Conservation (phyloP, 345 rosid genomes). For the Anacardium occidentale region DNA sequence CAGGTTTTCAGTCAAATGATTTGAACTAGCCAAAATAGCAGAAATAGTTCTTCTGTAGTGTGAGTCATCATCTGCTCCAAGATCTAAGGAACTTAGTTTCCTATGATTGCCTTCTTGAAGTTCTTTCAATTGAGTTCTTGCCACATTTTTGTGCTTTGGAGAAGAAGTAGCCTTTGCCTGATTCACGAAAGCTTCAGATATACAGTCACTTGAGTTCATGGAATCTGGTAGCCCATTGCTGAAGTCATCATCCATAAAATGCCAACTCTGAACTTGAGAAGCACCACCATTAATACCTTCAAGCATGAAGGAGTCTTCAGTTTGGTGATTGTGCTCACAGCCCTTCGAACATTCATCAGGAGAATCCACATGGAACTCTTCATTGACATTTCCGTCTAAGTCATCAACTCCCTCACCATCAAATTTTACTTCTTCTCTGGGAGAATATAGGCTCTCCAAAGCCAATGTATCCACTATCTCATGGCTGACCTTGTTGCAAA, state of each 20-base stretch:
- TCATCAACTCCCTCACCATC: conserved; percentile 25
- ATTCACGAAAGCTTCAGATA: conserved; percentile 30
- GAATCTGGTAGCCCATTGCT: conserved; percentile 32
- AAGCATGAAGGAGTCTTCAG: conserved; percentile 48
- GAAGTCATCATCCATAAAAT: conserved; percentile 42
- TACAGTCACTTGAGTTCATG: conserved; percentile 35
- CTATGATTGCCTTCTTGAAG: conserved; percentile 44
- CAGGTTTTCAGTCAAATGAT: conserved; percentile 21
- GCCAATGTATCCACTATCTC: conserved; percentile 34
- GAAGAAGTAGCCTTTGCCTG: conserved; percentile 26
- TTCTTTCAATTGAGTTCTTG: conserved; percentile 29
- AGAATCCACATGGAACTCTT: conserved; percentile 37
- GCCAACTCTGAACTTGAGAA: conserved; percentile 52
- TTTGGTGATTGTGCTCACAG: conserved; percentile 44
- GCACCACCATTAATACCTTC: conserved; percentile 37
- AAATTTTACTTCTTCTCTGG: conserved; percentile 31
- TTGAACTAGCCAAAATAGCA: conserved; percentile 43
- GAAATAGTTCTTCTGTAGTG: conserved; percentile 57
- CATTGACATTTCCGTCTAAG: conserved; percentile 30
- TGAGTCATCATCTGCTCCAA: conserved; percentile 43
- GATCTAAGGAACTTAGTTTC: conserved; percentile 46
- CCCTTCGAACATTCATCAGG: conserved; percentile 52
- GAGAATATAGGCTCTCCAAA: conserved; percentile 34
- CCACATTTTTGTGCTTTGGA: conserved; percentile 19
- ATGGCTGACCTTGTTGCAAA: conserved; percentile 27